These are phyloP conservation scores for Tolypocladium album DNA, from an alignment of 2,329 filamentous ascomycete genomes.

Conservation along the genomic window DNA sequence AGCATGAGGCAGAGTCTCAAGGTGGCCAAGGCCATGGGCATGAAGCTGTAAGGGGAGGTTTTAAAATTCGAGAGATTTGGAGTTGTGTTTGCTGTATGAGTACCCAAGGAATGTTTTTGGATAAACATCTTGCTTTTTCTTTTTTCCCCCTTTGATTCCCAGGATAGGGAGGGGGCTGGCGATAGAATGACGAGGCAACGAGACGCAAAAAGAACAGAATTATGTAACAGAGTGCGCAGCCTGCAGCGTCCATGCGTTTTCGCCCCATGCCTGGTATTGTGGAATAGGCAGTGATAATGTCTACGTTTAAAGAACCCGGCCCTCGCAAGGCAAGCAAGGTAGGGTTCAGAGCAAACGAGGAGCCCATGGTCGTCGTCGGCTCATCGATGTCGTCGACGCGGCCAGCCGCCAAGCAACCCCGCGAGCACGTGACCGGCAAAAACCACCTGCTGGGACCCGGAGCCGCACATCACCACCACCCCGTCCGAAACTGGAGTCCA, in stretches of 20 bases:
- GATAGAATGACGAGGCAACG: neutral
- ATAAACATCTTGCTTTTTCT: neutral
- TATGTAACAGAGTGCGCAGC: neutral
- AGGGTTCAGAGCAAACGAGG: too few relatives aligned
- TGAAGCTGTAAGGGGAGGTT: constrained; percentile 66
- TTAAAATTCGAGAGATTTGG: neutral
- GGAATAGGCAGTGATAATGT: too few relatives aligned
- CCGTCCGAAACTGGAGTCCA: constrained; percentile 2
- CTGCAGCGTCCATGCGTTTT: neutral
- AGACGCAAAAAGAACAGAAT: neutral
- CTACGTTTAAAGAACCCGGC: neutral
- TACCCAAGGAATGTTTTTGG: neutral
- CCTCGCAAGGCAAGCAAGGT: too few relatives aligned
- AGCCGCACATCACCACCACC: constrained; percentile 18
- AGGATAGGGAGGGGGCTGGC: neutral
- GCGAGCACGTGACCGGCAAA: constrained; percentile 21
- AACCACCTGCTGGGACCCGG: constrained; percentile 11
- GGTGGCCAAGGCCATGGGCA: constrained; percentile 83
- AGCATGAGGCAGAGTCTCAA: constrained; percentile 84
- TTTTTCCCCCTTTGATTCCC: neutral
- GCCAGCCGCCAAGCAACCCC: neutral
- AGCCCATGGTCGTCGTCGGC: too few relatives aligned
- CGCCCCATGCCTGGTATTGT: neutral
- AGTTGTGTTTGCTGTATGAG: neutral
- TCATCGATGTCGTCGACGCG: too few relatives aligned